A percentile compares a stretch with the other conserved stretches of the same genome.
phyloP scores from a whole-genome alignment of 192 early-diverging fungal genomes.

The Entomortierella beljakovae region DNA sequence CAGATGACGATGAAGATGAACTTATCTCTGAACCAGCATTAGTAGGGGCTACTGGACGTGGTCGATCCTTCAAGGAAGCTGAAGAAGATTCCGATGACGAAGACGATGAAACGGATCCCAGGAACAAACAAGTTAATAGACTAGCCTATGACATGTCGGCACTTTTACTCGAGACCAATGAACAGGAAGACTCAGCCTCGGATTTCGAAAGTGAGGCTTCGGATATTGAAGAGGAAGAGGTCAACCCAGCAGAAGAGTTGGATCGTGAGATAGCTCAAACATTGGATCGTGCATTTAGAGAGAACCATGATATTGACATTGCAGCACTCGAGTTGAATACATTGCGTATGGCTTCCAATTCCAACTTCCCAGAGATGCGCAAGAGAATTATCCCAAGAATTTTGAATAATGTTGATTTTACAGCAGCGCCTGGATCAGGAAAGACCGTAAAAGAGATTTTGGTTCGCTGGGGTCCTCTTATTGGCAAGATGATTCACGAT shows the following conservation, averaged over 20 bases:
- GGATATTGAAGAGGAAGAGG: conserved; percentile 62
- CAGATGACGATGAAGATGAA: conserved; percentile 56
- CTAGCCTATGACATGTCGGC: conserved; percentile 64
- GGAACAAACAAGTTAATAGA: conserved; percentile 61
- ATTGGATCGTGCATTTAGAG: conserved; percentile 83
- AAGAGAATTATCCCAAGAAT: conserved; percentile 78
- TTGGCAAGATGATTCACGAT: conserved; percentile 73
- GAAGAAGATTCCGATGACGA: conserved; percentile 71
- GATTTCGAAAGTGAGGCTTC: conserved; percentile 61
- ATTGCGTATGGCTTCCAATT: conserved; percentile 88
- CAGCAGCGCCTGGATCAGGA: conserved; percentile 31
- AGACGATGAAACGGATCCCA: conserved; percentile 64
- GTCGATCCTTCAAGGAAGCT: conserved; percentile 57
- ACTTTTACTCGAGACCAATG: conserved; percentile 45
- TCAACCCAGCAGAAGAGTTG: conserved; percentile 72
- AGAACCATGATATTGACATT: conserved; percentile 78
- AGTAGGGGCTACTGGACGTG: conserved; percentile 65
- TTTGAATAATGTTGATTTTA: conserved; percentile 69
- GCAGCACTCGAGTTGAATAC: conserved; percentile 88
- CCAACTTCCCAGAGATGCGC: conserved; percentile 83
- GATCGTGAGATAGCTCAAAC: conserved; percentile 79
- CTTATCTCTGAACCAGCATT: conserved; percentile 50
- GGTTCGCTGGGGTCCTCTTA: conserved; percentile 75
- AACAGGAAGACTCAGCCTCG: conserved; percentile 55
- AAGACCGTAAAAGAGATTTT: conserved; percentile 58